Conservation (phyloP, 306 rosid genomes). For the Arachis stenosperma region DNA sequence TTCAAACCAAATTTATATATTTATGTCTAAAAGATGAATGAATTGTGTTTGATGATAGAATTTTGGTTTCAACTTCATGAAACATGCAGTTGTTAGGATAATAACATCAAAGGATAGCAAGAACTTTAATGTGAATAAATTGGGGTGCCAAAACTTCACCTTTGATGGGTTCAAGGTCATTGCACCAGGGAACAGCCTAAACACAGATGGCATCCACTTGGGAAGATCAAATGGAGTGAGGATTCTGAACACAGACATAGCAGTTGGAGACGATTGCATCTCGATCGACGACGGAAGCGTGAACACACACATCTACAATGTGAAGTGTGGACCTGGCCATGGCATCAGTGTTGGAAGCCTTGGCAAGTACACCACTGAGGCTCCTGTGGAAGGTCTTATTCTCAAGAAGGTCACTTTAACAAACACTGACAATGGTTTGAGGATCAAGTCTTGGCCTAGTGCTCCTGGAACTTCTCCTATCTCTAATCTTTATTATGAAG, state of each 20-base stretch:
- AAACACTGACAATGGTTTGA: constrained; percentile 40
- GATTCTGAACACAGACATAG: constrained; percentile 33
- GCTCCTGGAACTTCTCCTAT: not conserved
- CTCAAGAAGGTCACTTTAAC: constrained; percentile 38
- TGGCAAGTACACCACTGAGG: constrained; percentile 42
- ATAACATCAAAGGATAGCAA: constrained; percentile 27
- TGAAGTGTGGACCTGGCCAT: constrained; percentile 53
- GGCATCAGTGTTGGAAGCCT: constrained; percentile 56
- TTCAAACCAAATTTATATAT: not conserved
- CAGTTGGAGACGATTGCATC: constrained; percentile 56
- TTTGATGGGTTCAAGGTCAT: constrained; percentile 26
- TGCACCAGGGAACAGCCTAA: constrained; percentile 40
- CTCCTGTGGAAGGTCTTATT: constrained; percentile 20
- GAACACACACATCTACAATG: not conserved
- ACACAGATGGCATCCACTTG: constrained; percentile 56
- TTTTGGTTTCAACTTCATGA: constrained; percentile 38
- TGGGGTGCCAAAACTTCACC: constrained; percentile 37
- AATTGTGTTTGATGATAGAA: constrained; percentile 29
- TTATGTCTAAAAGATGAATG: not conserved
- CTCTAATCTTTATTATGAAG: constrained; percentile 44
- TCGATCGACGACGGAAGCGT: constrained; percentile 48
- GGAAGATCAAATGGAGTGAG: constrained; percentile 44
- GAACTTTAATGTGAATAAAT: not conserved
- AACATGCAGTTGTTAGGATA: constrained; percentile 26
- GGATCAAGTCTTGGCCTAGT: constrained; percentile 55